Percentiles rank a stretch among this genome's conserved stretches.
These are phyloP conservation scores for Pseudozyma pruni DNA, from an alignment of 1,284 basidiomycete species.

Conservation along the genomic window DNA sequence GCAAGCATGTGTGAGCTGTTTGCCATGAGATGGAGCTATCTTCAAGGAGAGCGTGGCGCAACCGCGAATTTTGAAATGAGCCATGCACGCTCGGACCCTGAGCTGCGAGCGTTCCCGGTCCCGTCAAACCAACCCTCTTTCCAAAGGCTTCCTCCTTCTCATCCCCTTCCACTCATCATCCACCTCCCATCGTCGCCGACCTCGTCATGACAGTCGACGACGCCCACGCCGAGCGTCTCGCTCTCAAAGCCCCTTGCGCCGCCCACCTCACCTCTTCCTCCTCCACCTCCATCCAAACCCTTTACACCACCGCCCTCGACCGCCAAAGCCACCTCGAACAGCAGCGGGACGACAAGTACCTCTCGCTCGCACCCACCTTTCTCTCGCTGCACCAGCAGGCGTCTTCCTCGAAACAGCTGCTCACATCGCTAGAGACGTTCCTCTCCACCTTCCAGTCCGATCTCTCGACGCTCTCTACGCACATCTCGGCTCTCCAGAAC, in stretches of 20 bases:
- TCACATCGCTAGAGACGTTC: conserved; percentile 87
- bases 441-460: conserved; percentile 94
- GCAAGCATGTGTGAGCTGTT: neutral
- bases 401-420: conserved; percentile 72
- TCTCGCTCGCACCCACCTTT: conserved; percentile 15
- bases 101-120: neutral
- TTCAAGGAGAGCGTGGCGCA: conserved; percentile 10
- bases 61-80: conserved; percentile 1
- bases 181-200: neutral
- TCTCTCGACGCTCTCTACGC: conserved; percentile 89
- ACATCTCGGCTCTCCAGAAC: conserved; percentile 91
- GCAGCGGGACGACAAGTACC: conserved; percentile 11
- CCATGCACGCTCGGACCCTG: conserved; percentile 25
- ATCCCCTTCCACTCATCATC: neutral
- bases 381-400: conserved; percentile 74
- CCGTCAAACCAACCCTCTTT: conserved; percentile 18
- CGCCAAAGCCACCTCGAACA: neutral
- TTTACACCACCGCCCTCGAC: conserved; percentile 16
- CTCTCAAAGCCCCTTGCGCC: conserved; percentile 9
- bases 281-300: conserved; percentile 17
- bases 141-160: conserved; percentile 3
- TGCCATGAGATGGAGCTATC: no score
- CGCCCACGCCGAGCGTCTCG: conserved; percentile 35
- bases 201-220: conserved; percentile 26
- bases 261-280: conserved; percentile 10